Percentiles rank a stretch among this genome's conserved stretches.
Conservation (phyloP, 2,329 filamentous ascomycete genomes). For the Macrophomina pseudophaseolina region DNA sequence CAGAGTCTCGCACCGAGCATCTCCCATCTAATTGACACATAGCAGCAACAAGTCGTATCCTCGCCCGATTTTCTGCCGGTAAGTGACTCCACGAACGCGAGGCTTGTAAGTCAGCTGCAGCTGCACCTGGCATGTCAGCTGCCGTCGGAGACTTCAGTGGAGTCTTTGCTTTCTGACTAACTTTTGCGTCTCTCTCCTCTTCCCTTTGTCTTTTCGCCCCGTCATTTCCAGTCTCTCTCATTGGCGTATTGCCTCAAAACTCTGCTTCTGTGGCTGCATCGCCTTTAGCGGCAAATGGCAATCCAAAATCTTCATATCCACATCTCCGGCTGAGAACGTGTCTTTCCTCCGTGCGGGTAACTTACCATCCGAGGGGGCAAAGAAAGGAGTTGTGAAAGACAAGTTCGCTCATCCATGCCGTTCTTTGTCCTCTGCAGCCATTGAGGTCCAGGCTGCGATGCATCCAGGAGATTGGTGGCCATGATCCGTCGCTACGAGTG, state of each 20-base stretch:
- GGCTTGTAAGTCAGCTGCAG: conserved; percentile 4
- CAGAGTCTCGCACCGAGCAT: not conserved
- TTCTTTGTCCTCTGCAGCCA: not conserved
- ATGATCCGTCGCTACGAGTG: not conserved
- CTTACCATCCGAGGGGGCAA: not conserved
- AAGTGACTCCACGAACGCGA: not conserved
- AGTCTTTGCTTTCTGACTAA: not conserved
- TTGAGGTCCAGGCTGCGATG: not conserved
- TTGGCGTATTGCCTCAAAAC: not conserved
- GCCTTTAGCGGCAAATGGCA: not conserved
- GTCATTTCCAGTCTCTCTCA: not conserved
- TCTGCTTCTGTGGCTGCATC: not conserved
- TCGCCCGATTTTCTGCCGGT: not conserved
- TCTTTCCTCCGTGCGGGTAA: not conserved
- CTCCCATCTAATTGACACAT: too few species aligned
- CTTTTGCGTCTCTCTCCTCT: not conserved
- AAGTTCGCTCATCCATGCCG: not conserved
- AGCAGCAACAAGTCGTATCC: too few species aligned
- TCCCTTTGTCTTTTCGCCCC: not conserved
- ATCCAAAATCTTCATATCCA: not conserved
- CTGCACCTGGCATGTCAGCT: not conserved
- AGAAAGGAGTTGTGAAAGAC: not conserved
- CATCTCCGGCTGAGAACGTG: not conserved
- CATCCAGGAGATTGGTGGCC: not conserved
- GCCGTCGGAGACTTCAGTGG: not conserved